Evolutionary conservation across 441 rosid species (phyloP).

Genomic region (Brassica balearica): DNA sequence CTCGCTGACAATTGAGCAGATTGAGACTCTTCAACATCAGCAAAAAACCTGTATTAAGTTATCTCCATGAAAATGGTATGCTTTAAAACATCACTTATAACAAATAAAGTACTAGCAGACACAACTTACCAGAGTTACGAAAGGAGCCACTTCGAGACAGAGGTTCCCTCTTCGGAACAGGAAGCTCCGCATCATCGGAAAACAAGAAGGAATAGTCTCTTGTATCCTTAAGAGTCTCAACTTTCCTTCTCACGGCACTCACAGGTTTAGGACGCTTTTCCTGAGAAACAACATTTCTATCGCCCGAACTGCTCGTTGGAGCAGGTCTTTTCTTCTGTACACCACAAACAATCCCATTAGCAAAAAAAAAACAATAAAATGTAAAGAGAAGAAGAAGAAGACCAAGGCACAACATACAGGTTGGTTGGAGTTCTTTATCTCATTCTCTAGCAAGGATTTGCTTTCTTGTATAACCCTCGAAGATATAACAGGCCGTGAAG

Average conservation of each 20-base stretch:
- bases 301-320: conserved; percentile 44
- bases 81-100: conserved; percentile 37
- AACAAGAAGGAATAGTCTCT: conserved; percentile 92
- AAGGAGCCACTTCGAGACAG: conserved; percentile 49
- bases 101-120: conserved; percentile 38
- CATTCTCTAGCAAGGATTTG: conserved; percentile 84
- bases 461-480: conserved; percentile 94
- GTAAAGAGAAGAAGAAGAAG: too few species aligned
- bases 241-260: conserved; percentile 64
- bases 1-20: conserved; percentile 56
- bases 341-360: conserved; percentile 38
- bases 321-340: conserved; percentile 64
- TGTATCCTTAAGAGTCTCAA: conserved; percentile 67
- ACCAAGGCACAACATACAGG: conserved; percentile 48
- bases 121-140: conserved; percentile 65
- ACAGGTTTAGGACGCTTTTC: conserved; percentile 51
- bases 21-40: conserved; percentile 82
- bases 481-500: conserved; percentile 89
- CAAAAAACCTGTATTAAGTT: conserved; percentile 72
- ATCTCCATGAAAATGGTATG: conserved; percentile 61
- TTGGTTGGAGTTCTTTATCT: conserved; percentile 51
- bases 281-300: conserved; percentile 50
- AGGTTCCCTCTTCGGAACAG: conserved; percentile 60
- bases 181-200: conserved; percentile 74
- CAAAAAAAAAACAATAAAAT: neutral